Evolutionary conservation across 257 asterid species (phyloP).

Genomic region (Lavandula angustifolia): DNA sequence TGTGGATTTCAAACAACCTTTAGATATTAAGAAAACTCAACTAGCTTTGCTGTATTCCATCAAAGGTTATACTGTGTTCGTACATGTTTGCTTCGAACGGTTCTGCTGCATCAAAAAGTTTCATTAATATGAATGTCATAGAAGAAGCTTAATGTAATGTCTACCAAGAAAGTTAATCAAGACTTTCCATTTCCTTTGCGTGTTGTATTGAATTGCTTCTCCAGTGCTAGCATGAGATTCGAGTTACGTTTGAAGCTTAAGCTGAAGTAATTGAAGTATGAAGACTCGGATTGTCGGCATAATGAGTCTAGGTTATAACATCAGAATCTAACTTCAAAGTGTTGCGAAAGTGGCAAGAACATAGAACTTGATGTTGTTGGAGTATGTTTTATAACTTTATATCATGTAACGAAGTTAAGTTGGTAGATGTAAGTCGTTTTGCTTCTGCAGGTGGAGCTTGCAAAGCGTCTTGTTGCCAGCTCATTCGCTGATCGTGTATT

Average conservation of each 20-base stretch:
- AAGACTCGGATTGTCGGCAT: neutral
- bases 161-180: neutral
- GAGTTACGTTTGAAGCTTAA: no score
- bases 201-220: neutral
- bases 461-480: conserved; percentile 62
- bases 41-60: no score
- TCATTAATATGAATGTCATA: neutral
- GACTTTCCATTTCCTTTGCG: neutral
- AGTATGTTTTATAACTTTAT: neutral
- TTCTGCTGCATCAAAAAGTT: no score
- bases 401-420: neutral
- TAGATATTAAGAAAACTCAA: no score
- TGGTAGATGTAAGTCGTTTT: neutral
- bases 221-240: neutral
- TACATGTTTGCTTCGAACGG: no score
- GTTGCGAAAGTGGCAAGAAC: no score
- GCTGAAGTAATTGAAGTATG: neutral
- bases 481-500: conserved; percentile 98
- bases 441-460: conserved; percentile 77
- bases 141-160: neutral
- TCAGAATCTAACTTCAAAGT: neutral
- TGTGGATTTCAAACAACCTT: no score
- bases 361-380: neutral
- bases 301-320: neutral
- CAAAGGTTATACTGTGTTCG: no score